Conservation (phyloP, 2,329 filamentous ascomycete genomes). For the Aspergillus fructus region DNA sequence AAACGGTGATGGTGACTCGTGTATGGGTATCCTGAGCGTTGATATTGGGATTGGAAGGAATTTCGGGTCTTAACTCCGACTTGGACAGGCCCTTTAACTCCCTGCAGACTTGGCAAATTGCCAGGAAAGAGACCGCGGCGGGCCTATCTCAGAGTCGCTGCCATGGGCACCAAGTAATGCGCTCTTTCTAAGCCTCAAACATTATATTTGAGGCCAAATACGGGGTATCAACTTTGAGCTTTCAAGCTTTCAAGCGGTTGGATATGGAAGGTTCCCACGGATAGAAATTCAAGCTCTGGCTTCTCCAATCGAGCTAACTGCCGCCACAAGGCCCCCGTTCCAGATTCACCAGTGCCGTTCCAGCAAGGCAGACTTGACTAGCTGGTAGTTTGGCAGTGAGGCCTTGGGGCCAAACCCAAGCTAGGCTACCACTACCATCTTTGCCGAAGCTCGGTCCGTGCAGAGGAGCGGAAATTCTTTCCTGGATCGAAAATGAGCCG, state of each 20-base stretch:
- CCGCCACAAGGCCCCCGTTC: neutral
- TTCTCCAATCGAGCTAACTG: neutral
- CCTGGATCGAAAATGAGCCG: no score
- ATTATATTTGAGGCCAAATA: neutral
- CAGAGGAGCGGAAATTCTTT: no score
- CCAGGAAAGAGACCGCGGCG: no score
- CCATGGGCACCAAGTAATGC: no score
- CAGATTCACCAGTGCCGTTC: neutral
- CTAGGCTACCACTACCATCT: neutral
- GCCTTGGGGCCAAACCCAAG: neutral
- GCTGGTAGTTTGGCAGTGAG: neutral
- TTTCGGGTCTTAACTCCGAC: neutral
- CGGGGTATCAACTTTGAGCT: no score
- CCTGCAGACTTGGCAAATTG: no score
- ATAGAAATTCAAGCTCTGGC: neutral
- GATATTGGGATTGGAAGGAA: neutral
- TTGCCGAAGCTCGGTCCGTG: neutral
- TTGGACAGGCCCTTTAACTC: no score
- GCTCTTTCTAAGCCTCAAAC: no score
- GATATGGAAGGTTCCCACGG: neutral
- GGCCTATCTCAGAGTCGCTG: no score
- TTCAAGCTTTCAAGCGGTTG: no score
- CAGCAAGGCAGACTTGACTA: neutral
- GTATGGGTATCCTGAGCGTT: no score
- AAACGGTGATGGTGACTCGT: neutral